Conservation (phyloP, 108 stramenopile species). For the Nitzschia putrida region DNA sequence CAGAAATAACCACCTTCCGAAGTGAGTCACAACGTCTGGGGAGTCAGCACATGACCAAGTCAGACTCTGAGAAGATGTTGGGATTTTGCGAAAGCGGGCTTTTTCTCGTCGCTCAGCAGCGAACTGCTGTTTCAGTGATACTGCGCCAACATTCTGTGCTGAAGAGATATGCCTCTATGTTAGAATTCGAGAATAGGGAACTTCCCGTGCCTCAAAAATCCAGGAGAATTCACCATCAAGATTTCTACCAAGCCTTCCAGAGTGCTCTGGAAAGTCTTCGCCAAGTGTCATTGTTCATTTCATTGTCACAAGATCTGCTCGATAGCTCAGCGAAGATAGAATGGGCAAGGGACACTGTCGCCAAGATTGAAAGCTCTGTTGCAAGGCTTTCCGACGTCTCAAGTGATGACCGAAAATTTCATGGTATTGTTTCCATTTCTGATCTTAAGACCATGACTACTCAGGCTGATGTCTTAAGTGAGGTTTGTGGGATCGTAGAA, state of each 20-base stretch:
- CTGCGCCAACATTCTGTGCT: slow-evolving; percentile 14
- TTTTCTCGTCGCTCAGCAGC: slow-evolving; percentile 39
- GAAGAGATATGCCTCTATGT: not conserved
- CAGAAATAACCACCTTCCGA: slow-evolving; percentile 63
- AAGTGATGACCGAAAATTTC: not conserved
- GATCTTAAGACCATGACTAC: too few relatives aligned
- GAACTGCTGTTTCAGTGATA: slow-evolving; percentile 23
- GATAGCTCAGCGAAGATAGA: slow-evolving; percentile 1
- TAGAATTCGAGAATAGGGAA: slow-evolving; percentile 2
- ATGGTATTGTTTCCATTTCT: too few relatives aligned
- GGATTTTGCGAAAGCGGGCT: slow-evolving; percentile 60
- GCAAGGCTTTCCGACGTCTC: not conserved
- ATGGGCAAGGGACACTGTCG: slow-evolving; percentile 30
- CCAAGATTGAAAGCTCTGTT: slow-evolving; percentile 23
- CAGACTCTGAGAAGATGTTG: slow-evolving; percentile 74
- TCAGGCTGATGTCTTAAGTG: slow-evolving; percentile 23
- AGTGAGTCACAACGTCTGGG: slow-evolving; percentile 70
- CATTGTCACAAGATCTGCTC: slow-evolving; percentile 34
- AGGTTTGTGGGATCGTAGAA: slow-evolving; percentile 37
- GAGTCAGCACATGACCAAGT: slow-evolving; percentile 74
- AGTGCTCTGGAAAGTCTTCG: slow-evolving; percentile 46
- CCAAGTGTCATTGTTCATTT: slow-evolving; percentile 51
- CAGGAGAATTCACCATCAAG: slow-evolving; percentile 7
- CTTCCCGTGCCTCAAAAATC: slow-evolving; percentile 48
- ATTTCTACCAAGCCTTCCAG: slow-evolving; percentile 42